Evolutionary conservation across 129 eudicot species (phyloP).

Genomic region (Dittrichia graveolens): DNA sequence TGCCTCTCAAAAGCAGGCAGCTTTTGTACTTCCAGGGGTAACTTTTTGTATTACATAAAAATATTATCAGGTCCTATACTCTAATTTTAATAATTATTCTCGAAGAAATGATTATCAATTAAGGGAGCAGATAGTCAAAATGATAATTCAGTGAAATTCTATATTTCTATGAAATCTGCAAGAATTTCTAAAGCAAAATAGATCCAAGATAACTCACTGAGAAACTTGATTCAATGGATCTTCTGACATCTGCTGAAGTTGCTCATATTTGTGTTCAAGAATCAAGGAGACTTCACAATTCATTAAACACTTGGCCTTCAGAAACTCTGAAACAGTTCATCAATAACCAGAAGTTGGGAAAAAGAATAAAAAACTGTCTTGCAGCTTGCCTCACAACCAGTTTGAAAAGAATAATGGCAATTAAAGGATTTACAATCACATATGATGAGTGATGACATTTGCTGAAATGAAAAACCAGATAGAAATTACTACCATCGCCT

Average conservation of each 20-base stretch:
- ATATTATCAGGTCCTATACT: no score
- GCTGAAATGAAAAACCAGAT: not conserved
- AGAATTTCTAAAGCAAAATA: not conserved
- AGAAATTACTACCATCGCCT: conserved; percentile 64
- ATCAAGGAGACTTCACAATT: conserved; percentile 91
- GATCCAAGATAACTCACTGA: conserved; percentile 58
- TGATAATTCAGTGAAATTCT: no score
- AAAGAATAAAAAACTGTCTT: not conserved
- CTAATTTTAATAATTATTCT: no score
- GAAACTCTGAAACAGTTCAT: conserved; percentile 56
- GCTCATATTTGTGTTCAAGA: conserved; percentile 87
- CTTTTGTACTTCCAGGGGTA: not conserved
- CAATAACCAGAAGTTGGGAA: not conserved
- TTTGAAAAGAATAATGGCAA: not conserved
- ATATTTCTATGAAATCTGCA: not conserved
- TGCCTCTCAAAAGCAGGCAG: not conserved
- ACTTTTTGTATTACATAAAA: no score
- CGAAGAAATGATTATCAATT: no score
- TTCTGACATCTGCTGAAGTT: conserved; percentile 87
- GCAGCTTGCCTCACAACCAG: not conserved
- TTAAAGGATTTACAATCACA: not conserved
- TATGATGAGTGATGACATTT: not conserved
- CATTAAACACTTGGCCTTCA: conserved; percentile 98
- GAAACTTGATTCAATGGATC: conserved; percentile 87
- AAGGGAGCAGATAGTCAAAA: not conserved